Evolutionary conservation across 1,139 yeast species (phyloP).

Genomic region (Saccharomyces pastorianus): DNA sequence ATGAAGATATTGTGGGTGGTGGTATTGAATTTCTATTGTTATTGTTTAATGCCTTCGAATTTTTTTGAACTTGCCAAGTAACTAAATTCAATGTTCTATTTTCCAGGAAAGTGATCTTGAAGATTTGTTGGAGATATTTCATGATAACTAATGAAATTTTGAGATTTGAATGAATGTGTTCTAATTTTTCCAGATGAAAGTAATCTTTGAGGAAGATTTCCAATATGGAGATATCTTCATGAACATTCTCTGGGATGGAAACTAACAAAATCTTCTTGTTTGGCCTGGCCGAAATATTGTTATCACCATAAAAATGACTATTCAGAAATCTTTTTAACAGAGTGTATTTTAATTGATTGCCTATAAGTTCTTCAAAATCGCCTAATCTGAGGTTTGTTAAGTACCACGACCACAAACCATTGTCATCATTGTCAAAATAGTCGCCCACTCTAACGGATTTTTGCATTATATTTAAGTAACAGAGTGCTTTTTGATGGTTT

Average conservation of each 20-base stretch:
- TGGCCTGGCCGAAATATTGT: slow-evolving; percentile 2
- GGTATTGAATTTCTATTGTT: not conserved
- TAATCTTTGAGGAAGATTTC: slow-evolving; percentile 28
- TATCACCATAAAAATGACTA: slow-evolving; percentile 2
- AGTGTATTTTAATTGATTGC: slow-evolving; percentile 22
- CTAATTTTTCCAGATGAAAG: slow-evolving; percentile 25
- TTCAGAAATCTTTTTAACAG: slow-evolving; percentile 22
- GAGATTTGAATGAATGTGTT: slow-evolving; percentile 25
- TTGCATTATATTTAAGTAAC: slow-evolving; percentile 13
- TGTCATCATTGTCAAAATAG: slow-evolving; percentile 28
- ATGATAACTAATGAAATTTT: too few relatives aligned
- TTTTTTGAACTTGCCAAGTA: slow-evolving; percentile 2
- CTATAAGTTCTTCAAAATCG: slow-evolving; percentile 28
- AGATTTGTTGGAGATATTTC: too few relatives aligned
- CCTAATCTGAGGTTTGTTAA: slow-evolving; percentile 28
- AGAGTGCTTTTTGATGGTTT: not conserved
- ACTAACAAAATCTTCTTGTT: slow-evolving; percentile 25
- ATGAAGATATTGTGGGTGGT: not conserved
- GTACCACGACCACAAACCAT: slow-evolving; percentile 33
- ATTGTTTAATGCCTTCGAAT: not conserved
- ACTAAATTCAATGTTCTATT: too few relatives aligned
- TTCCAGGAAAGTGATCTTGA: too few relatives aligned
- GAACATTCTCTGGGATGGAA: slow-evolving; percentile 30
- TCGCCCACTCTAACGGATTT: slow-evolving; percentile 26
- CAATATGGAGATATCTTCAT: slow-evolving; percentile 24